phyloP scores from a whole-genome alignment of 192 early-diverging fungal species.

The Coemansia sp. region DNA sequence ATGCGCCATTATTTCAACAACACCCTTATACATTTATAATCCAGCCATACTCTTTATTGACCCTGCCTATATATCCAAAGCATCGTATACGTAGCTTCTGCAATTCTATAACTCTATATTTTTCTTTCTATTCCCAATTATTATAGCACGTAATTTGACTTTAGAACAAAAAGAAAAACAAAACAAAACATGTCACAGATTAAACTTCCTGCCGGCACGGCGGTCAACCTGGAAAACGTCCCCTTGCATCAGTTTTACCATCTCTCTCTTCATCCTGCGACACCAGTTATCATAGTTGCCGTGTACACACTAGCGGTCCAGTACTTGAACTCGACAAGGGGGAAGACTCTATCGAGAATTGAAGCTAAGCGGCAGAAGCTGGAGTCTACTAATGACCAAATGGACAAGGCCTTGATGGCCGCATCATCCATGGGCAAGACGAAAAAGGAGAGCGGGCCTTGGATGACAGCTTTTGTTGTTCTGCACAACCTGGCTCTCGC shows the following conservation, averaged over 20 bases:
- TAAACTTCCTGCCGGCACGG: slow-evolving; percentile 42
- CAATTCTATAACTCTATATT: too few species aligned
- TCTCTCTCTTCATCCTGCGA: slow-evolving; percentile 63
- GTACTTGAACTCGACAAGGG: slow-evolving; percentile 29
- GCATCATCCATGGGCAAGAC: not conserved
- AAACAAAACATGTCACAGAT: slow-evolving; percentile 27
- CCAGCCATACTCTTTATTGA: too few species aligned
- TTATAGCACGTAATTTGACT: not conserved
- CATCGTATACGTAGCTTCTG: too few species aligned
- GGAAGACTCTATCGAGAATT: slow-evolving; percentile 28
- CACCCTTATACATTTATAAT: too few species aligned
- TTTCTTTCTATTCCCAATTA: too few species aligned
- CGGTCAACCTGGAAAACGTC: slow-evolving; percentile 54
- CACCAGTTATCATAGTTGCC: slow-evolving; percentile 59
- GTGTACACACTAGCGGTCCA: slow-evolving; percentile 54
- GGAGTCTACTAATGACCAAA: slow-evolving; percentile 12
- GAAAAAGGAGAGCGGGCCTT: slow-evolving; percentile 41
- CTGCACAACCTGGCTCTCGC: slow-evolving; percentile 72
- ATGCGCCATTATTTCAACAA: too few species aligned
- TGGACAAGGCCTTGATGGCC: not conserved
- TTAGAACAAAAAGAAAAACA: not conserved
- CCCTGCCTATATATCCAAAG: too few species aligned
- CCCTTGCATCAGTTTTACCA: slow-evolving; percentile 73
- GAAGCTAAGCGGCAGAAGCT: slow-evolving; percentile 36
- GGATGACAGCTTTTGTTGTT: slow-evolving; percentile 77